Evolutionary conservation across 176 grass and related monocot genomes (phyloP).

Genomic region (Avena insularis): DNA sequence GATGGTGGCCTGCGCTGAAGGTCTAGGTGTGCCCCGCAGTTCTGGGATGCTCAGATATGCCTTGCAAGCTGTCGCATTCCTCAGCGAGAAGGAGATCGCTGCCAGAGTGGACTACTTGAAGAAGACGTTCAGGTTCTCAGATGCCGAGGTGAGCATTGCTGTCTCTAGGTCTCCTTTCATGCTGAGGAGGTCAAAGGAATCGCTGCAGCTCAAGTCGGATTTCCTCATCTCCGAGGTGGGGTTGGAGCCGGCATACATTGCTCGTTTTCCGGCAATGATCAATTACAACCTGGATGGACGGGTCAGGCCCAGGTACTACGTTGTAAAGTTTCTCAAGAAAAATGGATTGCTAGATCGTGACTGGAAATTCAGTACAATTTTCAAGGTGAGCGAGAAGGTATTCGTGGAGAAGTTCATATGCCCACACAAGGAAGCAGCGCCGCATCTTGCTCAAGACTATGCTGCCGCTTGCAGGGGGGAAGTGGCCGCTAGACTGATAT

Average conservation of each 20-base stretch:
- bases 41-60: neutral
- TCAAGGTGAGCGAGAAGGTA: neutral
- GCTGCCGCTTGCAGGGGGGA: neutral
- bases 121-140: neutral
- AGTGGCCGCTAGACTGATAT: neutral
- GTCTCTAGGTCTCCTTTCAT: neutral
- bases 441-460: no score
- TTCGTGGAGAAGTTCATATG: no score
- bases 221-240: neutral
- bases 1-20: neutral
- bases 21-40: neutral
- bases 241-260: neutral
- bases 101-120: neutral
- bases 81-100: neutral
- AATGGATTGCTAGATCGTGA: neutral
- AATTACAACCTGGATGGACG: neutral
- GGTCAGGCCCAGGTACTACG: neutral
- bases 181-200: neutral
- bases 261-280: neutral
- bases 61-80: constrained; percentile 4
- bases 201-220: neutral
- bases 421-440: no score
- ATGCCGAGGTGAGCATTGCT: neutral
- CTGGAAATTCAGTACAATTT: neutral
- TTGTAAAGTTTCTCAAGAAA: neutral